Conservation (phyloP, 2,329 filamentous ascomycete genomes). For the Thelonectria blattea region DNA sequence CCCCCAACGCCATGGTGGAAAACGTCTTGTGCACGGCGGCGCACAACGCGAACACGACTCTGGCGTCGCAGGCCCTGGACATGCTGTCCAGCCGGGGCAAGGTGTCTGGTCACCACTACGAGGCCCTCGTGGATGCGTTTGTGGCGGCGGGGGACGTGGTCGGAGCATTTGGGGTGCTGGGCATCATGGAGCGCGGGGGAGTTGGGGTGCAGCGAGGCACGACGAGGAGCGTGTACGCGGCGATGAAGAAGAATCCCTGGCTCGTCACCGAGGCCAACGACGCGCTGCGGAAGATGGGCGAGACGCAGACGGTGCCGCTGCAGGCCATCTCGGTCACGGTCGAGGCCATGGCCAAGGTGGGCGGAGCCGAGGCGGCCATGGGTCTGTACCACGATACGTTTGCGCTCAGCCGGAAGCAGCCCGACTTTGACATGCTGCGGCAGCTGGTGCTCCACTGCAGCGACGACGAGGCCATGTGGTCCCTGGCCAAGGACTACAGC, state of each 20-base stretch:
- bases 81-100: slow-evolving; percentile 47
- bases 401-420: slow-evolving; percentile 38
- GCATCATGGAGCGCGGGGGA: slow-evolving; percentile 68
- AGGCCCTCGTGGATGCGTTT: slow-evolving; percentile 77
- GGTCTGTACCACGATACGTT: slow-evolving; percentile 41
- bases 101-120: slow-evolving; percentile 75
- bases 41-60: slow-evolving; percentile 66
- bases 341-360: slow-evolving; percentile 41
- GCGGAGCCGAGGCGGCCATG: slow-evolving; percentile 42
- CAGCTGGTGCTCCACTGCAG: slow-evolving; percentile 41
- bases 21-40: slow-evolving; percentile 77
- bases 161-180: slow-evolving; percentile 72
- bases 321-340: slow-evolving; percentile 43
- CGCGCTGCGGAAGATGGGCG: slow-evolving; percentile 60
- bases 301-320: slow-evolving; percentile 46
- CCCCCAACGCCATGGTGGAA: slow-evolving; percentile 66
- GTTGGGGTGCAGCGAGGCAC: slow-evolving; percentile 63
- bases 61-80: slow-evolving; percentile 75
- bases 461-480: slow-evolving; percentile 32
- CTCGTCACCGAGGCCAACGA: slow-evolving; percentile 59
- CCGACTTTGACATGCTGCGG: slow-evolving; percentile 37
- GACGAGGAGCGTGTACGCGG: slow-evolving; percentile 66
- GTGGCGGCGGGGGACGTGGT: slow-evolving; percentile 63
- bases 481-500: slow-evolving; percentile 42
- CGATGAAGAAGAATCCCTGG: slow-evolving; percentile 55